A percentile compares a stretch with the other conserved stretches of the same genome.
phyloP scores from a whole-genome alignment of 192 early-diverging fungal species.

The Haplosporangium gracile region DNA sequence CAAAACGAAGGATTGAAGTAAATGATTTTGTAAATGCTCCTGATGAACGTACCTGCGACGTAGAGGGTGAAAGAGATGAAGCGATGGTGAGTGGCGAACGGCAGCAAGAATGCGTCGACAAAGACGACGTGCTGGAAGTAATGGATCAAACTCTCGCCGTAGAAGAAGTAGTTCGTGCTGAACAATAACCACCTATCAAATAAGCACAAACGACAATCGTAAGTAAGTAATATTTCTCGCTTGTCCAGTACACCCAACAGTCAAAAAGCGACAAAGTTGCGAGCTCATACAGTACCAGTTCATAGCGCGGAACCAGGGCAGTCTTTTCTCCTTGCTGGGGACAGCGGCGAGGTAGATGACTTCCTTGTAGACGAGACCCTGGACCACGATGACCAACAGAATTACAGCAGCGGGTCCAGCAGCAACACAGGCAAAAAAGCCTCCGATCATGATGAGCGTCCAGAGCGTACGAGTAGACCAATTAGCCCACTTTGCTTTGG shows the following conservation, averaged over 20 bases:
- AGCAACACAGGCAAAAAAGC: slow-evolving; percentile 81
- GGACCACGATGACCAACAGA: slow-evolving; percentile 85
- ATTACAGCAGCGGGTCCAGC: slow-evolving; percentile 90
- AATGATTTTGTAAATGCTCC: neutral
- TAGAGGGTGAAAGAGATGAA: slow-evolving; percentile 96
- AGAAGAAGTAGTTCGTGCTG: slow-evolving; percentile 93
- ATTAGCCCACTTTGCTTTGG: slow-evolving; percentile 78
- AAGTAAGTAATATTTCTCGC: neutral
- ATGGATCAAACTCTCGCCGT: slow-evolving; percentile 93
- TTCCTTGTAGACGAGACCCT: slow-evolving; percentile 90
- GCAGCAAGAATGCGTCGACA: slow-evolving; percentile 86
- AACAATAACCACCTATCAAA: slow-evolving; percentile 84
- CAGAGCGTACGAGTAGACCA: slow-evolving; percentile 86
- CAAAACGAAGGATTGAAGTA: neutral
- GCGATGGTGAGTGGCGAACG: slow-evolving; percentile 92
- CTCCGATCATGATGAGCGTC: slow-evolving; percentile 92
- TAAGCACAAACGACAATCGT: neutral
- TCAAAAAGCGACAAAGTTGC: neutral
- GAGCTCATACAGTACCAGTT: slow-evolving; percentile 73
- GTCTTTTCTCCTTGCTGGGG: slow-evolving; percentile 83
- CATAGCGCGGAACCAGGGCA: slow-evolving; percentile 94
- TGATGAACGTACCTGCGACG: slow-evolving; percentile 70
- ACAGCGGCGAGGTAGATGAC: slow-evolving; percentile 92
- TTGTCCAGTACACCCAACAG: neutral
- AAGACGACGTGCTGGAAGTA: slow-evolving; percentile 88